A percentile compares a stretch with the other conserved stretches of the same genome.
Evolutionary conservation across 2,329 filamentous ascomycete species (phyloP).

Genomic region (Biscogniauxia sp.): DNA sequence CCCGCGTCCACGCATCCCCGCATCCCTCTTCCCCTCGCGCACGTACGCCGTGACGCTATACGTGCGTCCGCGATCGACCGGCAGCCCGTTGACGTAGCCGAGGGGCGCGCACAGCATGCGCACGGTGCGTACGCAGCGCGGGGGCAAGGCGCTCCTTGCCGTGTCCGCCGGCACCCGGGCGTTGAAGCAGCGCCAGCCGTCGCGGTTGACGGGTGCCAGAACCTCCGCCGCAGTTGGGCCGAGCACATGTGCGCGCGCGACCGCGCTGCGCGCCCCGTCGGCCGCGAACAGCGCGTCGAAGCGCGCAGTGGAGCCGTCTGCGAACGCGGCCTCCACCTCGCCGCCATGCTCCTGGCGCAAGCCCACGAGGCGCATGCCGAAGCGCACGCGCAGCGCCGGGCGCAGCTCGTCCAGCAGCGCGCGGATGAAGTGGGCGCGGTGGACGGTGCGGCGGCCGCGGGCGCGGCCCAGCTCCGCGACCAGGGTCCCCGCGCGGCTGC

Average conservation of each 20-base stretch:
- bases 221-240: too few relatives aligned
- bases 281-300: conserved; percentile 10
- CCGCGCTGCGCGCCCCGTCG: conserved; percentile 10
- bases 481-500: conserved; percentile 8
- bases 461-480: conserved; percentile 17
- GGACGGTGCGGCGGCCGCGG: conserved; percentile 13
- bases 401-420: conserved; percentile 6
- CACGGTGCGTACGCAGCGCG: conserved; percentile 11
- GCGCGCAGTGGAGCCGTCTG: background rate
- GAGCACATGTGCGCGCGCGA: conserved; percentile 3
- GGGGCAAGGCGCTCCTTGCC: conserved; percentile 7
- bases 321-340: conserved; percentile 2
- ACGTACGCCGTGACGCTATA: conserved; percentile 14
- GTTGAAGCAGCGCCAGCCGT: conserved; percentile 10
- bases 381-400: background rate
- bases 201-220: conserved; percentile 5
- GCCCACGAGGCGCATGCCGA: background rate
- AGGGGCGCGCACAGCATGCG: conserved; percentile 14
- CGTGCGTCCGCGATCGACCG: conserved; percentile 14
- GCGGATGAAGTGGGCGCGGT: conserved; percentile 16
- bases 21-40: conserved; percentile 8
- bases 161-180: conserved; percentile 7
- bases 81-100: conserved; percentile 16
- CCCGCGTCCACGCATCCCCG: background rate
- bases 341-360: too few relatives aligned